Base-by-base conservation (phyloP, 768 basidiomycete species). In the Hemileccinum impolitum region DNA sequence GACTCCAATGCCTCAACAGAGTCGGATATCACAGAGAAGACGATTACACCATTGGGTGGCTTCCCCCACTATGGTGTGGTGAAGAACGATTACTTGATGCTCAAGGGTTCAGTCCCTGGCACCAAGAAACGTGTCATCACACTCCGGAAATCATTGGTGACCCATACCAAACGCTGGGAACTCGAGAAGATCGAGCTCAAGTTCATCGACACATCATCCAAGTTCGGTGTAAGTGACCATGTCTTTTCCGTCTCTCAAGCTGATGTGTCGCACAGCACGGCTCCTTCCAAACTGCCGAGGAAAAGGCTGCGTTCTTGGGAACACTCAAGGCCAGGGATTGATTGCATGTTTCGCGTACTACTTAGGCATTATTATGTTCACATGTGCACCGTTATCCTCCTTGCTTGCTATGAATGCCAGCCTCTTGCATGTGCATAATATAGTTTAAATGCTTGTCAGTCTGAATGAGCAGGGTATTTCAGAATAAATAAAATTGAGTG, bases 1-100 rank as follows among this genome's bases (percentile, higher is more conserved):
- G 82, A 83, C 13, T 76, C 69, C 50, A 94, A 93, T 60, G 96
- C 93, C 13, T 87, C 94, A 47, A 98, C 96, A 31, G 94, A 97
- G 62, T 84, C 87, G 50, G 96, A 98, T 70, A 81, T 91, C 65
- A 95, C 93, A 61, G 83, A 90, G 76, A 96, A 96, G 80, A 56
- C 74, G 53, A 94, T 95, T 70, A 98, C 90, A 49, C 96, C 96
- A 45, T 82, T 98, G 84, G 96, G 96, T 77, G 96, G 95, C 67
- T 99, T 95, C 87, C 93, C 94, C 50, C 93, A 96, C 70, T 98
- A 98, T 71, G 94, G 95, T 81, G 81, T 96, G 65, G 88, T 98
- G 76, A 94, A 90, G 82, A 95, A 96, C 79, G 96, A 98, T 71
- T 99, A 86, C 80, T 73, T 99, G 64, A 84, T 99, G 73, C 78